Evolutionary conservation across 2,329 filamentous ascomycete genomes (phyloP).

Genomic region (Nigrograna mackinnonii): DNA sequence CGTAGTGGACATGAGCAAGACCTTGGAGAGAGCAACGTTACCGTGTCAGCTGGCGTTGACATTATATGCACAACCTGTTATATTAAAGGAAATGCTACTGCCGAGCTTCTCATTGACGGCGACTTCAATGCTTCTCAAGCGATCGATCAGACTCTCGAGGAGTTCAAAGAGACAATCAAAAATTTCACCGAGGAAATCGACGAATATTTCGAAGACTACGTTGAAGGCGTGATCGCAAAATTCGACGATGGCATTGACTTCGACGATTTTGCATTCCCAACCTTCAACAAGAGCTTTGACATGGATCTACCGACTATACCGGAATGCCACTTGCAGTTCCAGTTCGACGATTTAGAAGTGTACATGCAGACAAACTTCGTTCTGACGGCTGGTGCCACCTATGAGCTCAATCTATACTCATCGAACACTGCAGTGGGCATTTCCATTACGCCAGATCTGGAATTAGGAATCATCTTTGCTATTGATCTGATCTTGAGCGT

Average conservation of each 20-base stretch:
- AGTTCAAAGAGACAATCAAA: conserved; percentile 16
- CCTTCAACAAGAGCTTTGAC: conserved; percentile 27
- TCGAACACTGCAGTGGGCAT: conserved; percentile 52
- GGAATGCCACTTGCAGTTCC: conserved; percentile 47
- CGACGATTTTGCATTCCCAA: conserved; percentile 22
- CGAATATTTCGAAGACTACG: conserved; percentile 13
- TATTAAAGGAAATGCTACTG: conserved; percentile 51
- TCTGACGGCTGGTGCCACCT: conserved; percentile 47
- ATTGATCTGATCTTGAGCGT: conserved; percentile 58
- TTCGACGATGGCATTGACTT: conserved; percentile 21
- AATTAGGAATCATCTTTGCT: conserved; percentile 53
- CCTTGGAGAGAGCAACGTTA: conserved; percentile 7
- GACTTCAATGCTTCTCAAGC: conserved; percentile 44
- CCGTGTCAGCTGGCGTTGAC: conserved; percentile 35
- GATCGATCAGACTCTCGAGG: conserved; percentile 11
- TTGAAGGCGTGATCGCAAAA: conserved; percentile 9
- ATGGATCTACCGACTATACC: conserved; percentile 50
- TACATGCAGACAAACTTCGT: conserved; percentile 54
- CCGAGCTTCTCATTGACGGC: conserved; percentile 46
- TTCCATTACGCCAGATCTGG: conserved; percentile 38
- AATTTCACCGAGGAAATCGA: conserved; percentile 17
- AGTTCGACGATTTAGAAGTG: conserved; percentile 57
- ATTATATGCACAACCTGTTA: conserved; percentile 56
- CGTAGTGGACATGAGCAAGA: background rate
- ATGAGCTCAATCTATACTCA: conserved; percentile 54